These are phyloP conservation scores for Stereocaulon alpinum DNA, from an alignment of 495 filamentous ascomycete genomes.

Conservation along the genomic window DNA sequence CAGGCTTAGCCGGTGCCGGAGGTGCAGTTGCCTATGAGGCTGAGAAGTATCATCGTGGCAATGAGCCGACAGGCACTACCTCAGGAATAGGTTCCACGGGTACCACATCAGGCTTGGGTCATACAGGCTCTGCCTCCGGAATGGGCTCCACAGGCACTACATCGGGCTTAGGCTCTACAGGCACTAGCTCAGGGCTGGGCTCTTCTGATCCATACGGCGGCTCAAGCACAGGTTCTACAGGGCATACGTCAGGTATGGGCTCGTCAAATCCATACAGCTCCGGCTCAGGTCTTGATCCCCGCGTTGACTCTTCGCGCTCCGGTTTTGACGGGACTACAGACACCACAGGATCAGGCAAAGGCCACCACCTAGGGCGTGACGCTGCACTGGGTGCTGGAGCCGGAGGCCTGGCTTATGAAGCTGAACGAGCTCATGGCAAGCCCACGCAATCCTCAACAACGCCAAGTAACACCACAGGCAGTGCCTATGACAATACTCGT, in stretches of 20 bases:
- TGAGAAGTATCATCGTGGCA: conserved; percentile 11
- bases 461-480: neutral
- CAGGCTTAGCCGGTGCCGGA: conserved; percentile 14
- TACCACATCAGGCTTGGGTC: neutral
- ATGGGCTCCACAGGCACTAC: neutral
- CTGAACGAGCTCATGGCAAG: conserved; percentile 1
- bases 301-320: neutral
- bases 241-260: too few relatives aligned
- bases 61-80: neutral
- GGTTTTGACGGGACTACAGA: neutral
- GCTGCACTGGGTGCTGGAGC: conserved; percentile 1
- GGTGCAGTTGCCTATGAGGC: conserved; percentile 15
- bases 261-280: neutral
- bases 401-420: conserved; percentile 1
- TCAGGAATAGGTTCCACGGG: neutral
- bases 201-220: neutral
- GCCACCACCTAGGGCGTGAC: conserved; percentile 3
- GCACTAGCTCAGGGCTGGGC: neutral
- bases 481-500: neutral
- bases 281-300: too few relatives aligned
- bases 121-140: neutral
- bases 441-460: conserved; percentile 4
- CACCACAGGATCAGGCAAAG: neutral
- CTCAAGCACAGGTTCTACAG: neutral
- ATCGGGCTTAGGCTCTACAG: neutral